These are phyloP conservation scores for Helichrysum umbraculigerum DNA, from an alignment of 129 eudicot genomes.

Conservation along the genomic window DNA sequence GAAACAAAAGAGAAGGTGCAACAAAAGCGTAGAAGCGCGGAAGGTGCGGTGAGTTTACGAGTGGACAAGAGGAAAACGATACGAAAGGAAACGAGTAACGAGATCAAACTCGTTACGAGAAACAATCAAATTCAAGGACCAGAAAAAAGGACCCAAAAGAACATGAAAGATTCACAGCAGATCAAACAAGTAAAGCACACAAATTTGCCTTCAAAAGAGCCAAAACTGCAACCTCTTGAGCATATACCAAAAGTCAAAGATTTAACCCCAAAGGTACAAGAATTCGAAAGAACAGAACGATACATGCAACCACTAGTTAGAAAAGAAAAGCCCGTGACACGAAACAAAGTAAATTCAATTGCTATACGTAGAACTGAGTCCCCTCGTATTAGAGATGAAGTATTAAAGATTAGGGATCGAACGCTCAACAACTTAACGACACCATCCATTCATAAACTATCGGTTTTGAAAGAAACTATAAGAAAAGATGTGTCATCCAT, in stretches of 20 bases:
- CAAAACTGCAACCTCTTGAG: constrained; percentile 15
- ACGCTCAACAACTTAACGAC: constrained; percentile 26
- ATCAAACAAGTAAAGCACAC: constrained; percentile 31
- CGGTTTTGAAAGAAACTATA: constrained; percentile 35
- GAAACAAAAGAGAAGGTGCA: constrained; percentile 28
- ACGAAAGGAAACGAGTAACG: constrained; percentile 34
- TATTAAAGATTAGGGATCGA: constrained; percentile 33
- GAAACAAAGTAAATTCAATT: constrained; percentile 33
- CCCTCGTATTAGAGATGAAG: constrained; percentile 48
- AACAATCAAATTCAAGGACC: constrained; percentile 35
- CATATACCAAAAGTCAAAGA: constrained; percentile 29
- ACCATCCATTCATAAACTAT: constrained; percentile 36
- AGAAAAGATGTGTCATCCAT: constrained; percentile 13
- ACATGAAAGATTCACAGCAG: constrained; percentile 27
- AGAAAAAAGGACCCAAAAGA: constrained; percentile 41
- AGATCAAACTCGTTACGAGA: constrained; percentile 31
- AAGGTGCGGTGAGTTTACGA: constrained; percentile 30
- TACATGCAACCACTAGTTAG: background rate
- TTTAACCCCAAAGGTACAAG: constrained; percentile 28
- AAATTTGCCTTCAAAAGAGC: constrained; percentile 16
- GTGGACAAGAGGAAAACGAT: constrained; percentile 26
- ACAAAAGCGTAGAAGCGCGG: constrained; percentile 28
- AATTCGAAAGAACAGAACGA: constrained; percentile 29
- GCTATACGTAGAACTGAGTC: constrained; percentile 24
- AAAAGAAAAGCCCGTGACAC: constrained; percentile 30